Evolutionary conservation across 139 green algal species (phyloP).

Genomic region (Picochlorum costavermella): DNA sequence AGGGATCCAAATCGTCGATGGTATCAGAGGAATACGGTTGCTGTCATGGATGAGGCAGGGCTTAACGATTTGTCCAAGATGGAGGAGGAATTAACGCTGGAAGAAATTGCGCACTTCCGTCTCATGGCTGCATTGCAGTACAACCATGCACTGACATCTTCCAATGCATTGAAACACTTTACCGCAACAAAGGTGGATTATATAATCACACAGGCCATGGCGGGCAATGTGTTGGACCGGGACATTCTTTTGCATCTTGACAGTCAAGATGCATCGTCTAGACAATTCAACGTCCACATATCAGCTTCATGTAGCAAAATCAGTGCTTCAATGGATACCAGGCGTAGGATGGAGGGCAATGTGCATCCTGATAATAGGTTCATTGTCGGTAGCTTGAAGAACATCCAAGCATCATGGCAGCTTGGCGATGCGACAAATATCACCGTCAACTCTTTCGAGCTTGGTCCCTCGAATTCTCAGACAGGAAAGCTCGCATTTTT

Average conservation of each 20-base stretch:
- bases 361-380: neutral
- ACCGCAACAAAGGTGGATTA: conserved; percentile 31
- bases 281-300: conserved; percentile 1
- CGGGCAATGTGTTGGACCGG: neutral
- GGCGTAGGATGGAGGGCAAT: conserved; percentile 1
- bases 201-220: conserved; percentile 13
- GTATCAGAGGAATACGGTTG: conserved; percentile 24
- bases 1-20: conserved; percentile 27
- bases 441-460: conserved; percentile 5
- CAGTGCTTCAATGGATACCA: conserved; percentile 25
- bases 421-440: neutral
- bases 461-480: neutral
- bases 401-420: neutral
- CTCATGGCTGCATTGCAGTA: conserved; percentile 29
- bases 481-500: neutral
- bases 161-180: conserved; percentile 6
- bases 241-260: conserved; percentile 24
- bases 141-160: conserved; percentile 20
- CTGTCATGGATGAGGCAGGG: conserved; percentile 8
- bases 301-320: conserved; percentile 34
- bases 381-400: conserved; percentile 24
- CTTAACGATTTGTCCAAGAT: conserved; percentile 15
- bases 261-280: neutral
- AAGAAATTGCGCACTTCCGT: conserved; percentile 45
- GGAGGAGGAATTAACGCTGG: conserved; percentile 26